A percentile compares a stretch with the other conserved stretches of the same genome.
phyloP scores from a whole-genome alignment of 768 basidiomycete genomes.

The Boletus sp. region DNA sequence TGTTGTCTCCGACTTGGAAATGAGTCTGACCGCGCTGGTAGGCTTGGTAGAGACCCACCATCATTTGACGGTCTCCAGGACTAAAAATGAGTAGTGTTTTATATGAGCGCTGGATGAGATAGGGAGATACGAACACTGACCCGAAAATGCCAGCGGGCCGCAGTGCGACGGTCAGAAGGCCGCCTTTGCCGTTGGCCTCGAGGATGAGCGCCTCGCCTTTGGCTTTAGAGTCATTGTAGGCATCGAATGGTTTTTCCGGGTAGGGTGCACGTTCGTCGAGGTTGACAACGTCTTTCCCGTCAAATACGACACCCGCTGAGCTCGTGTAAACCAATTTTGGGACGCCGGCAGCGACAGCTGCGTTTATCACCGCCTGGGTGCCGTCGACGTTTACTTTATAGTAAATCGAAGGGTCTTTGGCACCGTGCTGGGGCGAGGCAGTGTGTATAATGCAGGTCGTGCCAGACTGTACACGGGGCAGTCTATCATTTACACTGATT shows the following conservation, averaged over 20 bases:
- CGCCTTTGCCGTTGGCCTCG: slow-evolving; percentile 79
- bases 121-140: slow-evolving; percentile 39
- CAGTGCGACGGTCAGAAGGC: slow-evolving; percentile 83
- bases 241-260: slow-evolving; percentile 75
- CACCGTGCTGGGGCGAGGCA: slow-evolving; percentile 76
- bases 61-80: slow-evolving; percentile 87
- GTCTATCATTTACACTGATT: background rate
- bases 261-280: slow-evolving; percentile 83
- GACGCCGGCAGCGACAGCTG: slow-evolving; percentile 69
- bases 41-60: slow-evolving; percentile 75
- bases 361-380: slow-evolving; percentile 79
- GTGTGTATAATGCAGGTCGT: slow-evolving; percentile 95
- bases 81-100: slow-evolving; percentile 35
- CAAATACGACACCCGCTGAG: slow-evolving; percentile 88
- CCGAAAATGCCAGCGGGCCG: slow-evolving; percentile 96
- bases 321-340: slow-evolving; percentile 92
- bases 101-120: background rate
- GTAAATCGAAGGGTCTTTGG: slow-evolving; percentile 67
- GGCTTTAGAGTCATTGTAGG: slow-evolving; percentile 93
- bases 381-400: slow-evolving; percentile 94
- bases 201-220: slow-evolving; percentile 82
- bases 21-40: slow-evolving; percentile 81
- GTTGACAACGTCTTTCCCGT: slow-evolving; percentile 75
- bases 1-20: slow-evolving; percentile 92
- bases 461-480: slow-evolving; percentile 51